Base-by-base conservation (phyloP, 2,329 filamentous ascomycete species). In the Ceratocystis cacaofunesta region DNA sequence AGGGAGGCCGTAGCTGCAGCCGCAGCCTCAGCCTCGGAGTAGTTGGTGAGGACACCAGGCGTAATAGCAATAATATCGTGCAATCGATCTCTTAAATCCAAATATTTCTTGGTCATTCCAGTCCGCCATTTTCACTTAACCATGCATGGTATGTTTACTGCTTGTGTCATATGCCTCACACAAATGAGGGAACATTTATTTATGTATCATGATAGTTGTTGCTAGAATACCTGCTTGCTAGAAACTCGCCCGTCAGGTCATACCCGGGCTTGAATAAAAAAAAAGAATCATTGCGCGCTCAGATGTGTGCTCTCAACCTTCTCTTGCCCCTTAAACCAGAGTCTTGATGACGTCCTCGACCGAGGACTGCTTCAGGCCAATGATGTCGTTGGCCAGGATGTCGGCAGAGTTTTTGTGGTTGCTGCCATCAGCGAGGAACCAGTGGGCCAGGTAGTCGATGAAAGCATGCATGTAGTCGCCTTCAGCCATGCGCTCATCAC, bases 401-500 rank as follows among this genome's bases (percentile, higher is more conserved):
- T 62, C 62, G 15, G 32, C 17, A 10, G 61, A 28, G 41, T 67
- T 63, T 2, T 28, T 19, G 22, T 64, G 58, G 41, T 55, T 46
- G 17, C 28, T 43, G 17, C 66, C 61, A 48, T 67, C 66, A 3
- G 60, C 60, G 8, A 60, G 63, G 30, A 32, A 52, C 58, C 60
- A 67, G 15, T 55, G 28, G 41, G 44, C 36, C 7, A 65, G 55
- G 30, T 63, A 68, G 41, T 61, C 25, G 8, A 67, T 10, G 36
- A 67, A 67, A 28, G 17, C 50, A n/a, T 25, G 25, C 12, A 58
- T 46, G 61, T 44, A 41, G 62, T 72, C 72, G 0, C 72, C 72
- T 58, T 64, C 69, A 7, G 69, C 70, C 10, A 74, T 66, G n/a
- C 70, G 71, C 3, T 68, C 69, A 5, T 72, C 70, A 2, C 74